phyloP scores from a whole-genome alignment of 148 eudicot genomes.

The Salicornia ramosissima region DNA sequence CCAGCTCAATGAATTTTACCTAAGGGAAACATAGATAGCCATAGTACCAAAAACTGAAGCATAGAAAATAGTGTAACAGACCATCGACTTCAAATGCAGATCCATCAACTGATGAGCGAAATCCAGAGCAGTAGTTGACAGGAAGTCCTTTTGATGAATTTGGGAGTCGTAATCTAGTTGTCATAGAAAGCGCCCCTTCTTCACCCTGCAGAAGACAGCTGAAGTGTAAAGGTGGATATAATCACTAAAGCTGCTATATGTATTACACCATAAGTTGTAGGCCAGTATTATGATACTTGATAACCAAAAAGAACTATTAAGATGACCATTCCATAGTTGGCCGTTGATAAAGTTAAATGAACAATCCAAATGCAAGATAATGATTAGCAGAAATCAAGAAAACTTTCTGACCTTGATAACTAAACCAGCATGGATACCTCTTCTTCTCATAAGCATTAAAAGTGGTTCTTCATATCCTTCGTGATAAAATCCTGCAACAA shows the following conservation, averaged over 20 bases:
- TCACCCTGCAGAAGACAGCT: conserved; percentile 58
- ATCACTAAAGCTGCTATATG: not conserved
- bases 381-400: not conserved
- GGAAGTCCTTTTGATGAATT: conserved; percentile 86
- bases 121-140: conserved; percentile 96
- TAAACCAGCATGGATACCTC: conserved; percentile 87
- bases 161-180: conserved; percentile 59
- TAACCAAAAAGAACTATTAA: not conserved
- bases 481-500: conserved; percentile 95
- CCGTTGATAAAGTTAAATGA: not conserved
- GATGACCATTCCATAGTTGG: not conserved
- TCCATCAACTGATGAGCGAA: conserved; percentile 56
- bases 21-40: not conserved
- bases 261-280: not conserved
- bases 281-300: not conserved
- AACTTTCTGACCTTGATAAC: conserved; percentile 68
- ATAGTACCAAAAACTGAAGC: not conserved
- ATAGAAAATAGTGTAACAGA: conserved; percentile 19
- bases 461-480: conserved; percentile 97
- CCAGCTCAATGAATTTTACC: not conserved
- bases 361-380: not conserved
- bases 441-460: conserved; percentile 93
- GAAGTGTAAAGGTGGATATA: conserved; percentile 2
- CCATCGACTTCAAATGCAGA: conserved; percentile 68
- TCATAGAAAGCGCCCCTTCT: conserved; percentile 98